phyloP scores from a whole-genome alignment of 805 yeast genomes.

The Lipomyces sp. region DNA sequence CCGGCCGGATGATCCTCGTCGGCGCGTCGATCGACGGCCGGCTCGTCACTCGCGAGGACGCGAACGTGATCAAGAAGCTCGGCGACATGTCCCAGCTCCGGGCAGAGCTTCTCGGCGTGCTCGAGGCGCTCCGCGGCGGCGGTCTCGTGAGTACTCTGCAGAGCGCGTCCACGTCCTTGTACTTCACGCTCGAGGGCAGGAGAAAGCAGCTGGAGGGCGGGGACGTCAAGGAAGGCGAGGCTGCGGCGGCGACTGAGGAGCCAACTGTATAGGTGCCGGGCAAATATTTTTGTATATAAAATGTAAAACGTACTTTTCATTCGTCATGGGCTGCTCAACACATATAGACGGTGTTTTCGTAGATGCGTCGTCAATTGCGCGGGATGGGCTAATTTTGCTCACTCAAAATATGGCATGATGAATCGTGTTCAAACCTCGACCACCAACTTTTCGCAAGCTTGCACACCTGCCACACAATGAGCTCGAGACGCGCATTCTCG shows the following conservation, averaged over 20 bases:
- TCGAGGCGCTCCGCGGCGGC: constrained; percentile 83
- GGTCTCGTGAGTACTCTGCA: constrained; percentile 81
- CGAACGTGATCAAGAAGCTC: constrained; percentile 65
- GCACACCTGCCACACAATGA: too few species aligned
- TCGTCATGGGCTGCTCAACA: too few species aligned
- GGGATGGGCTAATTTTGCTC: too few species aligned
- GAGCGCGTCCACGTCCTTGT: constrained; percentile 61
- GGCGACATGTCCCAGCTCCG: constrained; percentile 71
- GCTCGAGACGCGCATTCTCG: too few species aligned
- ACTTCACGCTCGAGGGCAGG: constrained; percentile 70
- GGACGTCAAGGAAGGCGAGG: constrained; percentile 4
- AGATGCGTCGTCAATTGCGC: too few species aligned
- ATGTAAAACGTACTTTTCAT: not conserved
- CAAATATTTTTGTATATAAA: not conserved
- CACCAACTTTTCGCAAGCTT: too few species aligned
- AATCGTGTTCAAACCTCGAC: too few species aligned
- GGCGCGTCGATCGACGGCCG: constrained; percentile 79
- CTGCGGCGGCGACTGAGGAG: not conserved
- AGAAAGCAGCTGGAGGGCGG: constrained; percentile 42
- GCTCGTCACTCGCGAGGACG: constrained; percentile 49
- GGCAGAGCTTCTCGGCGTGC: constrained; percentile 75
- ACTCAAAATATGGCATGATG: too few species aligned
- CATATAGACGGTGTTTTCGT: too few species aligned
- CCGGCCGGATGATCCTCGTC: constrained; percentile 71
- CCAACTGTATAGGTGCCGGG: not conserved